Evolutionary conservation across 2,329 filamentous ascomycete genomes (phyloP).

Genomic region (Fusarium sp.): DNA sequence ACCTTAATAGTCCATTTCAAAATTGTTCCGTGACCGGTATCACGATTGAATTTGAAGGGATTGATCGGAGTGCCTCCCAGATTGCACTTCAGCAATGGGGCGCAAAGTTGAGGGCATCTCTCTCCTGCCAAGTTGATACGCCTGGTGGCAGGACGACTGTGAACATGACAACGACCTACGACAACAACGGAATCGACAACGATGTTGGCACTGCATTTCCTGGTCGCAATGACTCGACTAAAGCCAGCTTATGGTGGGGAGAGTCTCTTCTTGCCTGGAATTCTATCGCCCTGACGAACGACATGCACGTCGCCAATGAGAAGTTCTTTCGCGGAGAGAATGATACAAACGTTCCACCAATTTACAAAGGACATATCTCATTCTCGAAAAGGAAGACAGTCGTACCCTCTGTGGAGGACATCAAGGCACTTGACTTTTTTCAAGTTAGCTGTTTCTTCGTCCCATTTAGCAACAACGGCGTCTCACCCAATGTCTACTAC

Average conservation of each 20-base stretch:
- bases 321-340: background rate
- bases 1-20: background rate
- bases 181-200: background rate
- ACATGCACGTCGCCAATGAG: background rate
- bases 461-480: background rate
- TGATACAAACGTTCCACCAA: background rate
- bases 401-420: background rate
- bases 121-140: background rate
- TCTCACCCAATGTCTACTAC: background rate
- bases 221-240: background rate
- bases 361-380: background rate
- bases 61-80: background rate
- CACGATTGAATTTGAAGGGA: background rate
- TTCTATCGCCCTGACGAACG: background rate
- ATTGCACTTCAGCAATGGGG: constrained; percentile 2
- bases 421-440: background rate
- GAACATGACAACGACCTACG: background rate
- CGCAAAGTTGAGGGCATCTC: background rate
- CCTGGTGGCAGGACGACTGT: background rate
- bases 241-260: background rate
- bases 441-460: background rate
- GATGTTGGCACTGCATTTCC: background rate
- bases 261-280: background rate
- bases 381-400: background rate
- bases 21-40: background rate